These are phyloP conservation scores for Cercospora sesami DNA, from an alignment of 2,329 filamentous ascomycete species.

Conservation along the genomic window DNA sequence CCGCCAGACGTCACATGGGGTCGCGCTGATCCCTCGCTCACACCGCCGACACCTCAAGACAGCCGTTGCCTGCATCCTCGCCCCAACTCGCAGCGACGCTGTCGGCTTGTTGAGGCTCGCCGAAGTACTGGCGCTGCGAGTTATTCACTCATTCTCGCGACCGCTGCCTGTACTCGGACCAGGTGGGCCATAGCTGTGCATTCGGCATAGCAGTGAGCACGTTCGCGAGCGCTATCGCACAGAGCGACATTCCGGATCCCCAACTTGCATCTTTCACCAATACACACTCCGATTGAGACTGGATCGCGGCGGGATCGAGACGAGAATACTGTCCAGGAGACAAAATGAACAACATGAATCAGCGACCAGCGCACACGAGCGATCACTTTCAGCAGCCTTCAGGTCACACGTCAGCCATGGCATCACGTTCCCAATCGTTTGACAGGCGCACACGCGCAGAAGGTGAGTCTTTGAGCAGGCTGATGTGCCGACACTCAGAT, in stretches of 20 bases:
- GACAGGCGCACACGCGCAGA: slow-evolving; percentile 34
- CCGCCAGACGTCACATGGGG: slow-evolving; percentile 5
- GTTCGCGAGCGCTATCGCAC: not conserved
- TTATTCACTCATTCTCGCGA: not conserved
- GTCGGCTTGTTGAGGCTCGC: not conserved
- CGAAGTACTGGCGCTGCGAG: not conserved
- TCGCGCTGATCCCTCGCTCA: slow-evolving; percentile 1
- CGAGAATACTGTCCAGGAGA: not conserved
- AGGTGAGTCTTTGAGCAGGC: slow-evolving; percentile 29
- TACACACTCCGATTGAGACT: not conserved
- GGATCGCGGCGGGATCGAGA: not conserved
- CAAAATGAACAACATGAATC: slow-evolving; percentile 14
- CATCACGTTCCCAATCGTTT: slow-evolving; percentile 35
- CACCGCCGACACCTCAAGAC: slow-evolving; percentile 3
- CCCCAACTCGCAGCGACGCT: not conserved
- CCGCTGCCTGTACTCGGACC: not conserved
- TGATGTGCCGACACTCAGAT: not conserved
- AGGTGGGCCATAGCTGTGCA: slow-evolving; percentile 6
- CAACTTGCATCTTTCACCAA: not conserved
- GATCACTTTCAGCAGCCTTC: slow-evolving; percentile 26
- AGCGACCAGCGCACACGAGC: slow-evolving; percentile 23
- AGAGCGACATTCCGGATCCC: not conserved
- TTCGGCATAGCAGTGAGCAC: slow-evolving; percentile 6
- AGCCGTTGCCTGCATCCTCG: not conserved
- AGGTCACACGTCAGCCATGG: slow-evolving; percentile 33